Evolutionary conservation across 1,284 basidiomycete species (phyloP).

Genomic region (Ustilago trichophora): DNA sequence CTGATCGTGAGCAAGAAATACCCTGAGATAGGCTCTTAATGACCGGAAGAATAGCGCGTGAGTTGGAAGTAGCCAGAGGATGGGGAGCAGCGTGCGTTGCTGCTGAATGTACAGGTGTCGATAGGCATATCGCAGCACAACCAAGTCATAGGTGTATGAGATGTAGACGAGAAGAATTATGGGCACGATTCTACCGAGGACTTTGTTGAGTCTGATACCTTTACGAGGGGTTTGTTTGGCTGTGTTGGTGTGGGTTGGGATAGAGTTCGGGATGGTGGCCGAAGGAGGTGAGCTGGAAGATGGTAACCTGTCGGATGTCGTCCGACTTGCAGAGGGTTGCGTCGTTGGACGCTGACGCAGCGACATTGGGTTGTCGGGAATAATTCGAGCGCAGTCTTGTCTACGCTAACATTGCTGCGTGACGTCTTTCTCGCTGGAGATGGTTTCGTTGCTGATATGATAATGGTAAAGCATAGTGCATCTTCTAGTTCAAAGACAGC

Average conservation of each 20-base stretch:
- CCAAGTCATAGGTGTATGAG: slow-evolving; percentile 26
- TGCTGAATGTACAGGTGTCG: slow-evolving; percentile 16
- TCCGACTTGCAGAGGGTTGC: neutral
- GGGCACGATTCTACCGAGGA: slow-evolving; percentile 40
- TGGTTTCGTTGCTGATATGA: too few relatives aligned
- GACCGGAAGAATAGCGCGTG: slow-evolving; percentile 28
- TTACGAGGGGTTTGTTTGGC: neutral
- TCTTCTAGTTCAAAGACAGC: too few relatives aligned
- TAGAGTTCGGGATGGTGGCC: too few relatives aligned
- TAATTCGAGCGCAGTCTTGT: too few relatives aligned
- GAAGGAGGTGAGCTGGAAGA: too few relatives aligned
- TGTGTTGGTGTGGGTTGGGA: too few relatives aligned
- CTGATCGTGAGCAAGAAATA: slow-evolving; percentile 22
- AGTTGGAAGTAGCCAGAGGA: slow-evolving; percentile 16
- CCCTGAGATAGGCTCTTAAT: slow-evolving; percentile 23
- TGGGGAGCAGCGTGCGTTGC: neutral
- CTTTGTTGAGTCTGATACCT: slow-evolving; percentile 32
- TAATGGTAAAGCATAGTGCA: too few relatives aligned
- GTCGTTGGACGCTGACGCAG: slow-evolving; percentile 24
- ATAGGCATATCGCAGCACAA: slow-evolving; percentile 23
- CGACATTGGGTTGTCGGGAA: slow-evolving; percentile 3
- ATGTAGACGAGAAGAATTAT: slow-evolving; percentile 41
- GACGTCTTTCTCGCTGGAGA: too few relatives aligned
- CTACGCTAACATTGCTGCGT: too few relatives aligned
- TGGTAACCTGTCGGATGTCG: slow-evolving; percentile 1